These are phyloP conservation scores for Boechera retrofracta DNA, from an alignment of 345 rosid species.

Conservation along the genomic window DNA sequence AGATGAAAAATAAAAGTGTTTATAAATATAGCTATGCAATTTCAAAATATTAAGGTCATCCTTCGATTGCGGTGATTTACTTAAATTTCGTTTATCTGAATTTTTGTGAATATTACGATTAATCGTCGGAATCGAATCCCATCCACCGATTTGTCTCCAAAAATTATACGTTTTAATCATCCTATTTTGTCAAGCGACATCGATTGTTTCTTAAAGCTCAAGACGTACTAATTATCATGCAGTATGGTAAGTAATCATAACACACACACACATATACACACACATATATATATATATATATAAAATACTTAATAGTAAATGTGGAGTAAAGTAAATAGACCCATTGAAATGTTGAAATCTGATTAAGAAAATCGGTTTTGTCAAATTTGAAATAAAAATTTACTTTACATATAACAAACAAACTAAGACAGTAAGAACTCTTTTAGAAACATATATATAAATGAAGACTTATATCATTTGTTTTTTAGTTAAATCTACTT, in stretches of 20 bases:
- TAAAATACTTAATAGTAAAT: not conserved
- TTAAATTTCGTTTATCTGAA: not conserved
- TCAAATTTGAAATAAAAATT: too few species aligned
- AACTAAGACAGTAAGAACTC: not conserved
- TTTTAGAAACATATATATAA: not conserved
- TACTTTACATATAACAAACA: not conserved
- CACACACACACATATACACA: not conserved
- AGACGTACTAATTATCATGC: constrained; percentile 27
- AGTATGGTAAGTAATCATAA: constrained; percentile 36
- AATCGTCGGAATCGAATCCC: not conserved
- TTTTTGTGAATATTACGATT: not conserved
- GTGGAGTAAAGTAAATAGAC: not conserved
- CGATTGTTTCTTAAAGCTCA: constrained; percentile 45
- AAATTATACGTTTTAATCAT: constrained; percentile 1
- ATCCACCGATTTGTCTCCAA: not conserved
- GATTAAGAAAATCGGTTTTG: not conserved
- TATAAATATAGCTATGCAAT: not conserved
- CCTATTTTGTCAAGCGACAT: constrained; percentile 30
- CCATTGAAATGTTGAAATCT: not conserved
- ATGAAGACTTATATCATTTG: not conserved
- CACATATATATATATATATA: not conserved
- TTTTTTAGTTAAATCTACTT: not conserved
- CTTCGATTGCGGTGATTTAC: constrained; percentile 17
- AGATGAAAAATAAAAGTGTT: not conserved
- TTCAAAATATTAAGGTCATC: constrained; percentile 1